Conservation (phyloP, 2,329 filamentous ascomycete genomes). For the Ophiostoma quercus region DNA sequence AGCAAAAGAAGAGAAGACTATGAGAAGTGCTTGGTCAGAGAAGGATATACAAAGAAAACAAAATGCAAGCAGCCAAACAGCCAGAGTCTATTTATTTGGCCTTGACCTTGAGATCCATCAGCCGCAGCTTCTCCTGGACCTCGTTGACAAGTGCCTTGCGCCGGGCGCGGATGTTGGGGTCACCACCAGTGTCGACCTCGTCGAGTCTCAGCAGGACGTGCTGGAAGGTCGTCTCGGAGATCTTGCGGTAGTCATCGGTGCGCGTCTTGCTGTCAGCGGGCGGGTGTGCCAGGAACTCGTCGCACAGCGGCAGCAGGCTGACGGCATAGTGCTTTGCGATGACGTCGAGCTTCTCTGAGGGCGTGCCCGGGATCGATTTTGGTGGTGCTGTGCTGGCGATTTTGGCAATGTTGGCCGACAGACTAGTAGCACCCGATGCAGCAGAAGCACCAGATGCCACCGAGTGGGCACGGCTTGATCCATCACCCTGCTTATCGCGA, state of each 20-base stretch:
- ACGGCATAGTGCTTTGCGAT: constrained; percentile 59
- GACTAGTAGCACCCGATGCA: constrained; percentile 30
- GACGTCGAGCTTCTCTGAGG: constrained; percentile 61
- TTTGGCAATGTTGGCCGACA: constrained; percentile 21
- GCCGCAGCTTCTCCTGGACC: constrained; percentile 61
- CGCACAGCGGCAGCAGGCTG: constrained; percentile 60
- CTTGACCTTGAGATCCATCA: constrained; percentile 49
- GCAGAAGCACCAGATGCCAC: constrained; percentile 27
- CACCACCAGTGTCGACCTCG: constrained; percentile 66
- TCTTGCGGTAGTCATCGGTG: constrained; percentile 66
- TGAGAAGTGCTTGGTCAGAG: not conserved
- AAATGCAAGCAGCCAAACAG: not conserved
- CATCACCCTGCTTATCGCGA: constrained; percentile 34
- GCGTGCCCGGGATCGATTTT: constrained; percentile 37
- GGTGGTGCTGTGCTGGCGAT: constrained; percentile 28
- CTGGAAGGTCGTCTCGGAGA: constrained; percentile 71
- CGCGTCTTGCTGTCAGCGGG: constrained; percentile 62
- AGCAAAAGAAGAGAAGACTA: not conserved
- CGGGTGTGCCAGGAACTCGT: constrained; percentile 56
- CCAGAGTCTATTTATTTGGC: not conserved
- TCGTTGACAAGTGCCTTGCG: constrained; percentile 69
- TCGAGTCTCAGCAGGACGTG: constrained; percentile 74
- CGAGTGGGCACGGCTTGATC: constrained; percentile 38
- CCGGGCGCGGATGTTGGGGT: constrained; percentile 56
- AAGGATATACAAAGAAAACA: not conserved